Conservation (phyloP, 2,329 filamentous ascomycete species). For the Byssothecium circinans region DNA sequence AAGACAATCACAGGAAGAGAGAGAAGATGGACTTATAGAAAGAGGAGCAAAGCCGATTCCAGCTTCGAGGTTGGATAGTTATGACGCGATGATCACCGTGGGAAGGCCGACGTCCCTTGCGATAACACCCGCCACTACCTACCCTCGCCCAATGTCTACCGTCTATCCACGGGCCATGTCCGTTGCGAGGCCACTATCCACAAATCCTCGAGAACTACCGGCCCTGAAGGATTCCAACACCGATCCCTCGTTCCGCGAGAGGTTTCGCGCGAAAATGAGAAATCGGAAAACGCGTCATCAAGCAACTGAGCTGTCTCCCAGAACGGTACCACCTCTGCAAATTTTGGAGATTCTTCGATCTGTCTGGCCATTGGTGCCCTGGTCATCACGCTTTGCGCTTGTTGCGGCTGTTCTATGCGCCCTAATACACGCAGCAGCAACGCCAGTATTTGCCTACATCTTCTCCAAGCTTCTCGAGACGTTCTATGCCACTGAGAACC, state of each 20-base stretch:
- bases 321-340: constrained; percentile 15
- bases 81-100: not conserved
- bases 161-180: not conserved
- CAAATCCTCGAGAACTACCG: not conserved
- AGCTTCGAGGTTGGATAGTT: not conserved
- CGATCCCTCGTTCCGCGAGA: constrained; percentile 5
- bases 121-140: not conserved
- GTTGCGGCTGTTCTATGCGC: constrained; percentile 63
- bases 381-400: constrained; percentile 57
- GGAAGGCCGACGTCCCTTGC: not conserved
- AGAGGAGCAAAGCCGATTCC: not conserved
- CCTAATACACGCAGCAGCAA: constrained; percentile 65
- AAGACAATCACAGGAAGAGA: not conserved
- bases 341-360: constrained; percentile 65
- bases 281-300: not conserved
- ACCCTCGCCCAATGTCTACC: not conserved
- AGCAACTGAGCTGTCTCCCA: not conserved
- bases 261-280: constrained; percentile 5
- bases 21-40: not conserved
- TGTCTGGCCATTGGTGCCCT: constrained; percentile 67
- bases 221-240: not conserved
- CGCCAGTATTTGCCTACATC: constrained; percentile 74
- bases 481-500: constrained; percentile 62
- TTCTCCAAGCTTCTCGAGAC: constrained; percentile 72
- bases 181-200: not conserved